Conservation (phyloP, 768 basidiomycete species). For the Boletellus ananas region DNA sequence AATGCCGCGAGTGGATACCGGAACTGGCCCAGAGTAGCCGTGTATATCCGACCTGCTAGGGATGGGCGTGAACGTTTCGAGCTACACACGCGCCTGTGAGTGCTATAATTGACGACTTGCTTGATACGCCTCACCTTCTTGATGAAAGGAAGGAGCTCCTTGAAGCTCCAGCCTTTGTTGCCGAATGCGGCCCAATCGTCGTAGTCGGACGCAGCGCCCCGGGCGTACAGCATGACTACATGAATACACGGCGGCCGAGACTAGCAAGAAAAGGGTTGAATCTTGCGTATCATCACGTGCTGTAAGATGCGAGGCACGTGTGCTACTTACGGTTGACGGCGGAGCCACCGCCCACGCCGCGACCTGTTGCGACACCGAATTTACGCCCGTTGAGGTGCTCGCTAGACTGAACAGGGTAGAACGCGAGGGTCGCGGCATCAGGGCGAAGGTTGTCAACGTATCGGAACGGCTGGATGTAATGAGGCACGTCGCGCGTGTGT, state of each 20-base stretch:
- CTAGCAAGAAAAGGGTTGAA: no score
- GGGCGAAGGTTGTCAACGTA: slow-evolving; percentile 41
- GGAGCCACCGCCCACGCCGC: slow-evolving; percentile 61
- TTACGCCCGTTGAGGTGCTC: slow-evolving; percentile 44
- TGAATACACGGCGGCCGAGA: no score
- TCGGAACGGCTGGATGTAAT: slow-evolving; percentile 53
- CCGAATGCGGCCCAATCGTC: slow-evolving; percentile 53
- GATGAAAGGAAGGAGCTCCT: not conserved
- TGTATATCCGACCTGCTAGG: not conserved
- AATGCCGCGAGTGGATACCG: not conserved
- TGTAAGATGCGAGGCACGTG: no score
- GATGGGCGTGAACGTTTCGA: not conserved
- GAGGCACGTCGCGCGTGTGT: slow-evolving; percentile 42
- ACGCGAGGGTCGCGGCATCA: slow-evolving; percentile 40
- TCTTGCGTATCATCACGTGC: no score
- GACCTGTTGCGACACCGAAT: slow-evolving; percentile 41
- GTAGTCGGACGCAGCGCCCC: slow-evolving; percentile 60
- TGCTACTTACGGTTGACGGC: slow-evolving; percentile 53
- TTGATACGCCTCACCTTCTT: not conserved
- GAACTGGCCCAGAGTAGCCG: not conserved
- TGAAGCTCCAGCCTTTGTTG: not conserved
- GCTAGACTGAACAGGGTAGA: slow-evolving; percentile 38
- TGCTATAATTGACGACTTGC: not conserved
- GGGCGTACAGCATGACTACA: slow-evolving; percentile 48
- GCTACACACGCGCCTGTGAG: not conserved